Conservation (phyloP, 371 early-diverging fungal species). For the Mucor circinelloides region DNA sequence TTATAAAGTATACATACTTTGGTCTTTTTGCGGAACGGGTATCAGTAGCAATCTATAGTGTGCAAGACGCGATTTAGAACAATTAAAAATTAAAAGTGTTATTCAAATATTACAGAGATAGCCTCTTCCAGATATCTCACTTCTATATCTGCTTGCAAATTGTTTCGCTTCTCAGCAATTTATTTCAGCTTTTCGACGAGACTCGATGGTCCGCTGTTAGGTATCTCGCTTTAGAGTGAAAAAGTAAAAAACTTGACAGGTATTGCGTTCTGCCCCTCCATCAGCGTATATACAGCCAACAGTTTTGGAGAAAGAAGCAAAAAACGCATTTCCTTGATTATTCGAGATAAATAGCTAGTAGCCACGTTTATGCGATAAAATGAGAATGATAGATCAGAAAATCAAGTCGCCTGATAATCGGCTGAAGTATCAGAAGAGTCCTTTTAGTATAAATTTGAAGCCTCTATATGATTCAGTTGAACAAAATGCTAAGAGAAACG, state of each 20-base stretch:
- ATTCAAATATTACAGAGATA: conserved; percentile 1
- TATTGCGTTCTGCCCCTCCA: too few species aligned
- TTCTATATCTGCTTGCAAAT: neutral
- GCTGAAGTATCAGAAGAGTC: conserved; percentile 1
- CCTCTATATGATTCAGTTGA: neutral
- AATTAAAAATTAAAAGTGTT: conserved; percentile 1
- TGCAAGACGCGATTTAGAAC: neutral
- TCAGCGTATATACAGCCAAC: too few species aligned
- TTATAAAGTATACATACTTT: conserved; percentile 2
- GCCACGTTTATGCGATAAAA: too few species aligned
- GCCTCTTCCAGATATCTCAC: neutral
- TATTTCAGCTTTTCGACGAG: neutral
- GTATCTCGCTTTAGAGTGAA: neutral
- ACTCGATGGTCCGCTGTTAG: conserved; percentile 1
- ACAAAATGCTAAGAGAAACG: neutral
- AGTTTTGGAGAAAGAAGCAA: too few species aligned
- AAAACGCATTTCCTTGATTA: conserved; percentile 1
- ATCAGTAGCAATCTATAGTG: conserved; percentile 1
- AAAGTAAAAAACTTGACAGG: neutral
- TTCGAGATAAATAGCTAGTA: too few species aligned
- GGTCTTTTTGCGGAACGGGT: conserved; percentile 2
- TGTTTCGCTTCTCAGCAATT: conserved; percentile 1
- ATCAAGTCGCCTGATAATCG: neutral
- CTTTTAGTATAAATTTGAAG: neutral
- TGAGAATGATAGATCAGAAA: neutral